These are phyloP conservation scores for Candida bentonensis DNA, from an alignment of 805 yeast genomes.

Conservation along the genomic window DNA sequence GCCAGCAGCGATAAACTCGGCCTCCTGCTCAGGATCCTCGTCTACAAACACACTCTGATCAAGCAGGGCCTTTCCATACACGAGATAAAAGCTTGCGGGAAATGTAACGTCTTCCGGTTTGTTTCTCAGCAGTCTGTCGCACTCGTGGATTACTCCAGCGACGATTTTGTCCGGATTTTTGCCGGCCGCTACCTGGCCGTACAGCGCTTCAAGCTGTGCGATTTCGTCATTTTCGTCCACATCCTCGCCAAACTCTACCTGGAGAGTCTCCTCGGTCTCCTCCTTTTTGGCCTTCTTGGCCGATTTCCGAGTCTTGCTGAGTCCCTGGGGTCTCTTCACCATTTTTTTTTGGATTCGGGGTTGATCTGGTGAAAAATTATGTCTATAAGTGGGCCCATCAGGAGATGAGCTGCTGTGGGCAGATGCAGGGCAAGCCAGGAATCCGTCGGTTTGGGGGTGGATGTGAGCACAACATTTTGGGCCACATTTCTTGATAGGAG, in stretches of 20 bases:
- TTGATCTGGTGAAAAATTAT: neutral
- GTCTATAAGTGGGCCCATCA: too few relatives aligned
- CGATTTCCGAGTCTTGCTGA: neutral
- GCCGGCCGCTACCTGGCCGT: neutral
- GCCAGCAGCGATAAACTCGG: neutral
- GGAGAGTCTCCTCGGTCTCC: neutral
- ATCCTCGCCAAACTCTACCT: conserved; percentile 1
- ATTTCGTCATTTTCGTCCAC: neutral
- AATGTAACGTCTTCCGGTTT: neutral
- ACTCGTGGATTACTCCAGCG: neutral
- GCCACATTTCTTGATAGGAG: too few relatives aligned
- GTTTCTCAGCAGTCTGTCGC: neutral
- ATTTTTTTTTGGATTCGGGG: neutral
- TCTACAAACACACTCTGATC: neutral
- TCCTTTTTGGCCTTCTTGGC: neutral
- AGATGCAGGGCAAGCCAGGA: too few relatives aligned
- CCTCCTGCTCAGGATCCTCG: neutral
- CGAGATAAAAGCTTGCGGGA: neutral
- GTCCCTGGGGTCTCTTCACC: neutral
- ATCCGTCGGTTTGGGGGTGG: too few relatives aligned
- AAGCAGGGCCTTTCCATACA: neutral
- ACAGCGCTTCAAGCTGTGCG: neutral
- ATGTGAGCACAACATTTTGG: too few relatives aligned
- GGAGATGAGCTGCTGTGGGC: too few relatives aligned
- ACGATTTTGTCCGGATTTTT: neutral